These are phyloP conservation scores for Cercospora sesami DNA, from an alignment of 2,329 filamentous ascomycete species.

Conservation along the genomic window DNA sequence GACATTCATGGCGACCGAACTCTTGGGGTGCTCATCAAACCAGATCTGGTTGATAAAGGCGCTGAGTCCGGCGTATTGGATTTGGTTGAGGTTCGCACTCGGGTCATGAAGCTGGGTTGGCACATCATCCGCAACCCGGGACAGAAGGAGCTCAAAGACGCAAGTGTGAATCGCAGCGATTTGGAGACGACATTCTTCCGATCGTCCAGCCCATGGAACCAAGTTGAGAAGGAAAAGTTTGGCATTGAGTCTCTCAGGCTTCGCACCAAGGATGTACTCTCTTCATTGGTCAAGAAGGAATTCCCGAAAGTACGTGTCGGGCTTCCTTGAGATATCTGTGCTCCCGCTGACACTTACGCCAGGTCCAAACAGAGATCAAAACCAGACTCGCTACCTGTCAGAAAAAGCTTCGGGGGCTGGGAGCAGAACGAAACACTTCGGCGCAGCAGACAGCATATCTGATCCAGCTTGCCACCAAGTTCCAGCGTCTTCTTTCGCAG, in stretches of 20 bases:
- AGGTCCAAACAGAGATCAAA: slow-evolving; percentile 35
- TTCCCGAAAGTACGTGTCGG: slow-evolving; percentile 45
- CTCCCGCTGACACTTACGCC: background rate
- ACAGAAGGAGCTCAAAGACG: slow-evolving; percentile 32
- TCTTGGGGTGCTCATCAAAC: slow-evolving; percentile 44
- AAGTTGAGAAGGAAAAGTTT: slow-evolving; percentile 41
- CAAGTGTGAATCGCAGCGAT: slow-evolving; percentile 14
- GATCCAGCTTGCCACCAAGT: slow-evolving; percentile 44
- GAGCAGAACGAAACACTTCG: slow-evolving; percentile 48
- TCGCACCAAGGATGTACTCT: slow-evolving; percentile 47
- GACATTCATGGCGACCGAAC: slow-evolving; percentile 40
- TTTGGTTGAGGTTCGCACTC: slow-evolving; percentile 33
- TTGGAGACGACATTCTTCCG: slow-evolving; percentile 43
- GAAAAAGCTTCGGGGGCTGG: slow-evolving; percentile 48
- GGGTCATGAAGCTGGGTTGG: slow-evolving; percentile 37
- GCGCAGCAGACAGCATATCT: slow-evolving; percentile 54
- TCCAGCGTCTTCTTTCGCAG: slow-evolving; percentile 41
- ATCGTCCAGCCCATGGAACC: slow-evolving; percentile 40
- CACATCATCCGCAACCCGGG: slow-evolving; percentile 38
- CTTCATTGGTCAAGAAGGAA: slow-evolving; percentile 46
- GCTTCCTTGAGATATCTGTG: background rate
- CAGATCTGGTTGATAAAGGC: slow-evolving; percentile 27
- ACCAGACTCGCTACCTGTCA: slow-evolving; percentile 30
- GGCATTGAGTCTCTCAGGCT: slow-evolving; percentile 46
- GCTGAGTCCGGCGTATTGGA: slow-evolving; percentile 23